These are phyloP conservation scores for Apiospora pterosperma DNA, from an alignment of 2,329 filamentous ascomycete genomes.

Conservation along the genomic window DNA sequence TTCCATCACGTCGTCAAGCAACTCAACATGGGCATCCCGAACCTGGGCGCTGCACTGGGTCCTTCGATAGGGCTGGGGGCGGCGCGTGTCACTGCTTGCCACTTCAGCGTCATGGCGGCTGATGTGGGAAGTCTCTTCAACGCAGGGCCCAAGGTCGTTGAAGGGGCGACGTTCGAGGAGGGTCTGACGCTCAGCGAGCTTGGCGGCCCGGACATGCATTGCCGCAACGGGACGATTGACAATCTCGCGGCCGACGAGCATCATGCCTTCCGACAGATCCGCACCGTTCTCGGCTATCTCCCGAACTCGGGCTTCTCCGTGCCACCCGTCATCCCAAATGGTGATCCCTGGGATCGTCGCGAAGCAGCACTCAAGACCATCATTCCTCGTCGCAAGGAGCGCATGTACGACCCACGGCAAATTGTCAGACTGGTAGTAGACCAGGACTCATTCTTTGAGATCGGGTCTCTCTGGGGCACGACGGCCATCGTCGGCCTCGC, in stretches of 20 bases:
- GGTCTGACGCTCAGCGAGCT: constrained; percentile 55
- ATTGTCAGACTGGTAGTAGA: constrained; percentile 59
- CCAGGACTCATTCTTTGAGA: constrained; percentile 57
- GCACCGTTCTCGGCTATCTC: constrained; percentile 53
- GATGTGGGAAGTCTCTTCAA: constrained; percentile 62
- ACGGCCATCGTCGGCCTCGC: constrained; percentile 60
- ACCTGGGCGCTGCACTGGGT: constrained; percentile 59
- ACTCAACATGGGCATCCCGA: constrained; percentile 61
- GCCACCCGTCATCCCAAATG: constrained; percentile 43
- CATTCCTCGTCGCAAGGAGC: constrained; percentile 52
- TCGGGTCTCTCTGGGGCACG: constrained; percentile 59
- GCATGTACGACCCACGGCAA: constrained; percentile 58
- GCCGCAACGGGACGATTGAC: constrained; percentile 64
- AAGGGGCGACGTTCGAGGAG: constrained; percentile 62
- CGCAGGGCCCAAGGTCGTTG: constrained; percentile 61
- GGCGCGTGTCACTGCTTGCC: constrained; percentile 57
- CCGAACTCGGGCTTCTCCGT: constrained; percentile 54
- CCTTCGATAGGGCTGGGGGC: constrained; percentile 63
- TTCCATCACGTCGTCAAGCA: constrained; percentile 53
- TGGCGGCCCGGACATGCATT: constrained; percentile 59
- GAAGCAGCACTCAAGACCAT: constrained; percentile 49
- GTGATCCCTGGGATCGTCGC: constrained; percentile 47
- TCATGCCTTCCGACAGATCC: constrained; percentile 59
- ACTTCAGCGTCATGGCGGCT: constrained; percentile 64
- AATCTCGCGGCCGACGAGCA: constrained; percentile 58